Evolutionary conservation across 139 green algal genomes (phyloP).

Genomic region (Chlorella vulgaris): DNA sequence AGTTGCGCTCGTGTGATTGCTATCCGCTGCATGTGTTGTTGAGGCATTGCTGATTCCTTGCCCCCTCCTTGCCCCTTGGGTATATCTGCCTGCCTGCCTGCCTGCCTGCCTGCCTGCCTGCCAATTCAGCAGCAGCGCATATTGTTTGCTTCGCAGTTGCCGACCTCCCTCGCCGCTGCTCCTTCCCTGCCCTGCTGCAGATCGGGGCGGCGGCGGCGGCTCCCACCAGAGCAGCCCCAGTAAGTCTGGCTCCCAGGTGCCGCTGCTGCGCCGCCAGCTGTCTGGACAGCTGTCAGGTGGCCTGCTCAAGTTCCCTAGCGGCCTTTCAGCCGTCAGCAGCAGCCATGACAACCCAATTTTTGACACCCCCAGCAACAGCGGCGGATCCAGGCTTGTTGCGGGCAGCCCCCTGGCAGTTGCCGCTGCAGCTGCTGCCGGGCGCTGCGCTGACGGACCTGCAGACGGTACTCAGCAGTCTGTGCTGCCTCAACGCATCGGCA

Average conservation of each 20-base stretch:
- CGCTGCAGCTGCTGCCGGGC: neutral
- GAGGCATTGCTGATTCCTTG: too few relatives aligned
- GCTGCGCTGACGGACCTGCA: neutral
- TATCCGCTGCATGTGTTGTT: too few relatives aligned
- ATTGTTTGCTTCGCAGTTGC: too few relatives aligned
- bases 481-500: constrained; percentile 20
- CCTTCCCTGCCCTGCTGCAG: neutral
- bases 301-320: constrained; percentile 23
- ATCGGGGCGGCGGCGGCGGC: too few relatives aligned
- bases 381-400: neutral
- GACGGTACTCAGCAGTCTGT: constrained; percentile 4
- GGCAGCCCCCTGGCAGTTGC: too few relatives aligned
- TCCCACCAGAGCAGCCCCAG: constrained; percentile 26
- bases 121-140: too few relatives aligned
- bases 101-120: too few relatives aligned
- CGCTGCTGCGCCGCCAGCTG: constrained; percentile 17
- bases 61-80: too few relatives aligned
- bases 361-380: neutral
- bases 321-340: constrained; percentile 3
- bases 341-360: constrained; percentile 32
- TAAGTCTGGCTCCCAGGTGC: constrained; percentile 7
- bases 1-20: too few relatives aligned
- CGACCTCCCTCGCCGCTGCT: neutral
- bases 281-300: neutral
- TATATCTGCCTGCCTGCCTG: too few relatives aligned